Percentiles rank a stretch among this genome's conserved stretches.
Conservation (phyloP, 2,329 filamentous ascomycete genomes). For the Curvularia sp. region DNA sequence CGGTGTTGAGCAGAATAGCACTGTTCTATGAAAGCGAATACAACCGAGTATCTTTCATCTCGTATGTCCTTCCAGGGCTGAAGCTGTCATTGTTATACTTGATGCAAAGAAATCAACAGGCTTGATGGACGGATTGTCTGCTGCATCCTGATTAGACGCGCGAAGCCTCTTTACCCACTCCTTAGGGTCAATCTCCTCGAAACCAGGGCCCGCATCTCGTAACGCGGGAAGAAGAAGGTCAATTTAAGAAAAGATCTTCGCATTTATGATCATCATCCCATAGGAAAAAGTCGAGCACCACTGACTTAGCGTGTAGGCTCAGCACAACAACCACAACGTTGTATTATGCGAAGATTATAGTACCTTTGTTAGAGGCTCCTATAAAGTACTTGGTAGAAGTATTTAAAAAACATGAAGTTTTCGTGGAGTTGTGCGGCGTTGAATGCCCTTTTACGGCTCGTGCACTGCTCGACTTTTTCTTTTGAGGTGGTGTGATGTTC, state of each 20-base stretch:
- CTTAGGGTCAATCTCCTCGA: constrained; percentile 34
- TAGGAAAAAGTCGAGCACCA: too few relatives aligned
- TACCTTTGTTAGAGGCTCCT: too few relatives aligned
- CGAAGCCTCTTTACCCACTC: constrained; percentile 47
- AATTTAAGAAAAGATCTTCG: constrained; percentile 60
- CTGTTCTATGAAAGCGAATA: constrained; percentile 27
- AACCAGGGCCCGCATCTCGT: constrained; percentile 49
- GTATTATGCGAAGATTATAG: too few relatives aligned
- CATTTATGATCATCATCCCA: too few relatives aligned
- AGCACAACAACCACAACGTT: too few relatives aligned
- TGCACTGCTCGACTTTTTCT: too few relatives aligned
- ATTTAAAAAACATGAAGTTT: too few relatives aligned
- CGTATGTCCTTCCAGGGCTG: constrained; percentile 24
- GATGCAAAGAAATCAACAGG: constrained; percentile 61
- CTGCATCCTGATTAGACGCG: constrained; percentile 57
- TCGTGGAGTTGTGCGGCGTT: too few relatives aligned
- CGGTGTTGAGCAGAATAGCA: constrained; percentile 23
- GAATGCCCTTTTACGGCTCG: too few relatives aligned
- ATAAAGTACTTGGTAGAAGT: too few relatives aligned
- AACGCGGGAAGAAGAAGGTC: constrained; percentile 62
- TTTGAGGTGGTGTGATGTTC: too few relatives aligned
- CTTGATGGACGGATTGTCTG: constrained; percentile 61
- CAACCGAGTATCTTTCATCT: constrained; percentile 22
- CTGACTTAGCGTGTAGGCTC: too few relatives aligned
- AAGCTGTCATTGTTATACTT: constrained; percentile 54